phyloP scores from a whole-genome alignment of 768 basidiomycete genomes.

The Trametopsis cervina region DNA sequence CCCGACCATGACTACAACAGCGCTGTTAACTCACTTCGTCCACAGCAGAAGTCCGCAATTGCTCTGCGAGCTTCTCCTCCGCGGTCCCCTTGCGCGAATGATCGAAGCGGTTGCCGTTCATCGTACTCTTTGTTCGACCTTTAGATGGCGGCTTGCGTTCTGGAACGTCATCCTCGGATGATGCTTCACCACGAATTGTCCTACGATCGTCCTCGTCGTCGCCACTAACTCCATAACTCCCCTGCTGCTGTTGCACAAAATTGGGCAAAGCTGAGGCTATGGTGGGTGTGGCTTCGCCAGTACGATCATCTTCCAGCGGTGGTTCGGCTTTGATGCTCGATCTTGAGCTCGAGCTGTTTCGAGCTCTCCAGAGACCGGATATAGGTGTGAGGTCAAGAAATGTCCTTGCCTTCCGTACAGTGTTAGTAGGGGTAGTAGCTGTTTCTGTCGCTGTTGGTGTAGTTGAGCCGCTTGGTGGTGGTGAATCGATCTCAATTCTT shows the following conservation, averaged over 20 bases:
- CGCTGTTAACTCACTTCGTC: slow-evolving; percentile 13
- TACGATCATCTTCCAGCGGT: slow-evolving; percentile 18
- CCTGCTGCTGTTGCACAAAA: neutral
- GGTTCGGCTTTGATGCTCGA: slow-evolving; percentile 16
- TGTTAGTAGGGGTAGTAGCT: slow-evolving; percentile 2
- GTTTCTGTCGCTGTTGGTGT: slow-evolving; percentile 40
- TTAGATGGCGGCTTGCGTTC: slow-evolving; percentile 16
- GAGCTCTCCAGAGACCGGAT: slow-evolving; percentile 49
- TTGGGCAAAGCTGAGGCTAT: slow-evolving; percentile 5
- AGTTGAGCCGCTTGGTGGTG: slow-evolving; percentile 46
- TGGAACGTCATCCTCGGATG: slow-evolving; percentile 14
- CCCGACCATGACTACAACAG: too few species aligned
- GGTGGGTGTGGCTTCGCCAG: slow-evolving; percentile 12
- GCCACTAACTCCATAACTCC: slow-evolving; percentile 1
- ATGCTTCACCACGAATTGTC: slow-evolving; percentile 19
- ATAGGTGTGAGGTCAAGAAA: slow-evolving; percentile 60
- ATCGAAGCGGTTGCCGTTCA: slow-evolving; percentile 16
- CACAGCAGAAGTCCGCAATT: slow-evolving; percentile 1
- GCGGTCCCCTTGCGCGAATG: slow-evolving; percentile 6
- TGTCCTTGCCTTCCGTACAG: slow-evolving; percentile 17
- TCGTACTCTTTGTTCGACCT: slow-evolving; percentile 17
- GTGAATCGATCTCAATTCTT: slow-evolving; percentile 23
- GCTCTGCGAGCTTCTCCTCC: slow-evolving; percentile 15
- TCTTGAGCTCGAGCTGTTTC: slow-evolving; percentile 28
- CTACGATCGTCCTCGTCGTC: slow-evolving; percentile 21